A percentile compares a stretch with the other conserved stretches of the same genome.
These are phyloP conservation scores for Teratosphaeriaceae sp. DNA, from an alignment of 2,329 filamentous ascomycete species.

Conservation along the genomic window DNA sequence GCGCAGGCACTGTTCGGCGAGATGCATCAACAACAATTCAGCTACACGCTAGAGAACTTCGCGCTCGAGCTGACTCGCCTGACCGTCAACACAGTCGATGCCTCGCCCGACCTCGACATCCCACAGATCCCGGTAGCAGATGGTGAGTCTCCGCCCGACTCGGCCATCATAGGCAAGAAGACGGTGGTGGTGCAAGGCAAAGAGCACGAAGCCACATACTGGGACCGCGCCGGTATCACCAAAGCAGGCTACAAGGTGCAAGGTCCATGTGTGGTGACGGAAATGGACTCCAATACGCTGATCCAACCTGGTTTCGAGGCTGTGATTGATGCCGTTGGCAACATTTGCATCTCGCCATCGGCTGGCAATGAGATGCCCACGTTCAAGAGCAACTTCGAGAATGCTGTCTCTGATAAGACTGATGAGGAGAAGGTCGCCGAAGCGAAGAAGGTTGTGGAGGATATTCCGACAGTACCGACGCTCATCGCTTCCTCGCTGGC, in stretches of 20 bases:
- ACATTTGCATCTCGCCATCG: conserved; percentile 21
- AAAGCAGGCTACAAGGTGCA: conserved; percentile 18
- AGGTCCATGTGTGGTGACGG: conserved; percentile 19
- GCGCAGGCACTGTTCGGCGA: conserved; percentile 18
- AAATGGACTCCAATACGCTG: conserved; percentile 23
- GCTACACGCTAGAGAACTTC: conserved; percentile 22
- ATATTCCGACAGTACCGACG: conserved; percentile 20
- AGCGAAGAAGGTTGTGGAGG: conserved; percentile 18
- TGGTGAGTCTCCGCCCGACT: conserved; percentile 14
- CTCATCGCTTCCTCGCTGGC: conserved; percentile 20
- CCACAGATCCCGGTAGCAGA: conserved; percentile 16
- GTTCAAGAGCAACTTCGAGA: conserved; percentile 19
- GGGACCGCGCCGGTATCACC: conserved; percentile 16
- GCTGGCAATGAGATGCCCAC: conserved; percentile 20
- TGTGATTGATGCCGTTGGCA: conserved; percentile 18
- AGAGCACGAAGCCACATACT: conserved; percentile 19
- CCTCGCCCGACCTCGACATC: conserved; percentile 20
- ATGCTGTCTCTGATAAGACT: conserved; percentile 15
- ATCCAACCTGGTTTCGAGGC: conserved; percentile 20
- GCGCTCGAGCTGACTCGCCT: conserved; percentile 19
- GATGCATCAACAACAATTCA: conserved; percentile 21
- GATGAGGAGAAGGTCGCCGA: conserved; percentile 16
- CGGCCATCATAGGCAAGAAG: conserved; percentile 18
- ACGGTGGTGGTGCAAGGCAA: conserved; percentile 19
- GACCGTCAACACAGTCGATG: conserved; percentile 19